phyloP scores from a whole-genome alignment of 257 asterid genomes.

The Solanum medicagineum region DNA sequence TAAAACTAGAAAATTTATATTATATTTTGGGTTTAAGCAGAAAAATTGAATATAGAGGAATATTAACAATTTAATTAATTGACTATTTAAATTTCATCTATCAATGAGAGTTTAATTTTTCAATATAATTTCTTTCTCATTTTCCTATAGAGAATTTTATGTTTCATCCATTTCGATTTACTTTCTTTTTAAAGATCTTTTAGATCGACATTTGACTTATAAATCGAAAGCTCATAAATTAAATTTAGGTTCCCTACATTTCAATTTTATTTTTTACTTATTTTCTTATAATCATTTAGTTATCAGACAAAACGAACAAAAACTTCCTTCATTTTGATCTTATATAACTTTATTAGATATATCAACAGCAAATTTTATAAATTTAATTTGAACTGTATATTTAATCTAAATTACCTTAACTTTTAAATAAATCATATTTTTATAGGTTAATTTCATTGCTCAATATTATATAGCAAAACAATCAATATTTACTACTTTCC shows the following conservation, averaged over 20 bases:
- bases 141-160: background rate
- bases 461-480: background rate
- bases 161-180: background rate
- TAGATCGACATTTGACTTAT: background rate
- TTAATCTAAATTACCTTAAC: background rate
- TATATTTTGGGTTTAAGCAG: background rate
- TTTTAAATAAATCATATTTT: background rate
- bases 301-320: background rate
- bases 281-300: background rate
- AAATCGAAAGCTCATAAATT: background rate
- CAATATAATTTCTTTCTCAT: no score
- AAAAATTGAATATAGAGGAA: background rate
- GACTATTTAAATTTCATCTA: background rate
- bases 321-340: background rate
- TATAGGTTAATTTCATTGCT: background rate
- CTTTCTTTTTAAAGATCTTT: fast-evolving
- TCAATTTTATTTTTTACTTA: background rate
- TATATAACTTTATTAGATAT: background rate
- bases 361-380: no score
- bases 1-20: background rate
- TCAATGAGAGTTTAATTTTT: background rate
- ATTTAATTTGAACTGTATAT: no score
- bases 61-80: background rate
- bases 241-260: background rate
- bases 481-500: background rate